Conservation (phyloP, 1,139 yeast species). For the Wickerhamomyces sp. region DNA sequence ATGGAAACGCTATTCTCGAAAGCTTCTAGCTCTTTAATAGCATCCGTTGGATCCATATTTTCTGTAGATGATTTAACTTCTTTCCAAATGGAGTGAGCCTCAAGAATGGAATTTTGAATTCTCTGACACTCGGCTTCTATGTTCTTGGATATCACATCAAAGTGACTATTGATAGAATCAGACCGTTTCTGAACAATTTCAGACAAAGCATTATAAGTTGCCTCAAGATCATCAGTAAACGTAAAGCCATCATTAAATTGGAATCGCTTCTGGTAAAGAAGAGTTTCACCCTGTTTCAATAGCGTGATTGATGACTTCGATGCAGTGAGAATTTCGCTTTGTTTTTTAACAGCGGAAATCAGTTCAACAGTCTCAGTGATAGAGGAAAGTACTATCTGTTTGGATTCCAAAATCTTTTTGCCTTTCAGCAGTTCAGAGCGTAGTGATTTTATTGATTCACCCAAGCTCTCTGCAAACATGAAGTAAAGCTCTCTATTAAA, state of each 20-base stretch:
- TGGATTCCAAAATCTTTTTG: constrained; percentile 32
- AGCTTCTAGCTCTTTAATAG: constrained; percentile 40
- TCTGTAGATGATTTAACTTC: constrained; percentile 47
- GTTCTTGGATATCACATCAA: constrained; percentile 38
- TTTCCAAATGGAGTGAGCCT: constrained; percentile 42
- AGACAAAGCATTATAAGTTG: constrained; percentile 41
- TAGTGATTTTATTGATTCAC: constrained; percentile 25
- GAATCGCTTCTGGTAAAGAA: constrained; percentile 42
- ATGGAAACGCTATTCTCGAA: constrained; percentile 36
- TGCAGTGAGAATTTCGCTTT: constrained; percentile 24
- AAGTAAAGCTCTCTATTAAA: constrained; percentile 50
- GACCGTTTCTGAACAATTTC: constrained; percentile 39
- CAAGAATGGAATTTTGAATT: constrained; percentile 32
- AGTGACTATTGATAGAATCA: constrained; percentile 38
- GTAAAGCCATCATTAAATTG: constrained; percentile 55
- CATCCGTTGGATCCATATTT: constrained; percentile 42
- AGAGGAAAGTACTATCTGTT: constrained; percentile 31
- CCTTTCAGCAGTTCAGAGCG: constrained; percentile 26
- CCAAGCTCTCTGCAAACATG: constrained; percentile 39
- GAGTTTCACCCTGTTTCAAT: constrained; percentile 39
- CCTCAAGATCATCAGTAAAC: constrained; percentile 59
- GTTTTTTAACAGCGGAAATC: constrained; percentile 31
- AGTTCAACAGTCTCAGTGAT: constrained; percentile 33
- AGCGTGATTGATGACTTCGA: constrained; percentile 28
- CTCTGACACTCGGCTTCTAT: constrained; percentile 40